These are phyloP conservation scores for Artomyces pyxidatus DNA, from an alignment of 768 basidiomycete genomes.

Conservation along the genomic window DNA sequence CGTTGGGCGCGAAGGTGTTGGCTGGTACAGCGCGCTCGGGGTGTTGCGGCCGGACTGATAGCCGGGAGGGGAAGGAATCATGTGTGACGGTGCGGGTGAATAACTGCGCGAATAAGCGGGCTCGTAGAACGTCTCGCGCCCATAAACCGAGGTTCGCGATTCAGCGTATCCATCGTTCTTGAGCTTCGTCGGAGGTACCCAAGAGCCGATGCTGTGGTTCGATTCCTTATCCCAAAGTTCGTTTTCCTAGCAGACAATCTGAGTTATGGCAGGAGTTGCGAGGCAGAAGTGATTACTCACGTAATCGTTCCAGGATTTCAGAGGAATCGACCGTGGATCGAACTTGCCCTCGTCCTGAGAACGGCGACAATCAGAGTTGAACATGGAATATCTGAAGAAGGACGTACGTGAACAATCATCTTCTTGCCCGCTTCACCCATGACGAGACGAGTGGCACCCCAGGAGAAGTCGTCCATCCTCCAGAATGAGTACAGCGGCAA, in stretches of 20 bases:
- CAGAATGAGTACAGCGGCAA: conserved; percentile 95
- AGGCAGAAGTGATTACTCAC: conserved; percentile 35
- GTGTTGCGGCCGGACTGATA: conserved; percentile 77
- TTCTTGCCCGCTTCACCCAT: conserved; percentile 95
- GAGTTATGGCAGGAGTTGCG: too few species aligned
- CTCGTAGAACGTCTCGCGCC: conserved; percentile 83
- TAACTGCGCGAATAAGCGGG: conserved; percentile 36
- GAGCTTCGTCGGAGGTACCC: conserved; percentile 71
- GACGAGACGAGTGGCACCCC: conserved; percentile 90
- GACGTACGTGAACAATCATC: conserved; percentile 82
- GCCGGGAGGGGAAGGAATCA: conserved; percentile 55
- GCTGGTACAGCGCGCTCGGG: conserved; percentile 50
- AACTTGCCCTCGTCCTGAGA: conserved; percentile 93
- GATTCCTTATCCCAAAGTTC: conserved; percentile 98
- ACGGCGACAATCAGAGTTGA: conserved; percentile 8
- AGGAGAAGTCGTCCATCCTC: conserved; percentile 97
- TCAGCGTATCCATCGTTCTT: conserved; percentile 71
- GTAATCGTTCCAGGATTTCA: conserved; percentile 96
- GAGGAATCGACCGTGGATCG: conserved; percentile 84
- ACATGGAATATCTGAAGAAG: not conserved
- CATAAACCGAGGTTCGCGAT: conserved; percentile 75
- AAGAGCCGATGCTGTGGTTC: conserved; percentile 90
- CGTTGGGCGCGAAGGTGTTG: conserved; percentile 58
- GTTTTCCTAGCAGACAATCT: conserved; percentile 53
- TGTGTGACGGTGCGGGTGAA: conserved; percentile 66